A percentile compares a stretch with the other conserved stretches of the same genome.
Evolutionary conservation across 1,139 yeast genomes (phyloP).

Genomic region (Wickerhamomyces sp.): DNA sequence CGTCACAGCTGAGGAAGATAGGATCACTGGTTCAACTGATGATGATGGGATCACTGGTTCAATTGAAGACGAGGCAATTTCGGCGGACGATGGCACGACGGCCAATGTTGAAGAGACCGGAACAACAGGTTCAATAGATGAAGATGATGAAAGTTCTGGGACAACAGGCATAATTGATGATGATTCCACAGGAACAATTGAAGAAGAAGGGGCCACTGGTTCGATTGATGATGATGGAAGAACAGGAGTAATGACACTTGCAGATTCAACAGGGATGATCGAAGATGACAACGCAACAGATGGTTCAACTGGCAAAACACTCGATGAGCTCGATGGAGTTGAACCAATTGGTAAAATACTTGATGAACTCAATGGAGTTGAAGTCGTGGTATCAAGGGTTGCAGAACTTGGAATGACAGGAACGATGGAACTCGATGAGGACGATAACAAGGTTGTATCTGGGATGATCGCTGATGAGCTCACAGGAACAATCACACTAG

Average conservation of each 20-base stretch:
- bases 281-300: neutral
- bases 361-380: neutral
- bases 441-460: neutral
- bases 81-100: too few species aligned
- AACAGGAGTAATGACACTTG: neutral
- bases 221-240: neutral
- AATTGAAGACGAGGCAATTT: neutral
- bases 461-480: neutral
- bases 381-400: neutral
- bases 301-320: neutral
- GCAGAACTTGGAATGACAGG: too few species aligned
- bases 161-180: neutral
- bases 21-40: neutral
- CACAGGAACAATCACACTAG: neutral
- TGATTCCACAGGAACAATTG: constrained; percentile 1
- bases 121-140: constrained; percentile 1
- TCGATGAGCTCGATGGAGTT: constrained; percentile 1
- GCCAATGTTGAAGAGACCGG: constrained; percentile 3
- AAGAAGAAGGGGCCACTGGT: neutral
- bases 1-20: neutral
- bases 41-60: constrained; percentile 1
- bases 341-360: too few species aligned
- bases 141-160: too few species aligned
- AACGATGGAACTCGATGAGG: too few species aligned
- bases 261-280: neutral